These are phyloP conservation scores for Sclerotinia minor DNA, from an alignment of 2,329 filamentous ascomycete genomes.

Conservation along the genomic window DNA sequence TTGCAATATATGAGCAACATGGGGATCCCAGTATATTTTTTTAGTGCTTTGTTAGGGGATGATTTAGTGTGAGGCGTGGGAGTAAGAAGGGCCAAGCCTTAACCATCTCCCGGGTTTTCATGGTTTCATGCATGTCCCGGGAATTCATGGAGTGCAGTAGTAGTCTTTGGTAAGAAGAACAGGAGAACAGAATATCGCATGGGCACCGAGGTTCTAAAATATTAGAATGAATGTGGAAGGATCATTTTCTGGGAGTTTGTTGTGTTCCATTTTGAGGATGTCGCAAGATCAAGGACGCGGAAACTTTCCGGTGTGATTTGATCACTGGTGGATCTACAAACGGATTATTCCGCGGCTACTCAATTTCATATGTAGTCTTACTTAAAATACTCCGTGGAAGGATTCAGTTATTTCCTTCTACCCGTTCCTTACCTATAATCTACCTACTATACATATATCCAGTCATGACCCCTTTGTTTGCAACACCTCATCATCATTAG, in stretches of 20 bases:
- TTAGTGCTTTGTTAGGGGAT: background rate
- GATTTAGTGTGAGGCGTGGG: constrained; percentile 11
- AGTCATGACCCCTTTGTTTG: too few relatives aligned
- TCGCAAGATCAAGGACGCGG: too few relatives aligned
- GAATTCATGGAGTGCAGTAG: background rate
- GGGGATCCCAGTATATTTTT: background rate
- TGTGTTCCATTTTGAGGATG: too few relatives aligned
- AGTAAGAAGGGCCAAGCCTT: constrained; percentile 6
- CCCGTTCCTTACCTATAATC: too few relatives aligned
- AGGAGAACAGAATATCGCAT: background rate
- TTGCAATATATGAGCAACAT: background rate
- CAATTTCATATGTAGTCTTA: too few relatives aligned
- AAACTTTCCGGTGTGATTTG: too few relatives aligned
- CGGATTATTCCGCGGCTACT: too few relatives aligned
- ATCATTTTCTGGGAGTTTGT: background rate
- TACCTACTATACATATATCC: too few relatives aligned
- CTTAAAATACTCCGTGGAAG: too few relatives aligned
- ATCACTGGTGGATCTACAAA: too few relatives aligned
- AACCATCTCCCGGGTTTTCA: background rate
- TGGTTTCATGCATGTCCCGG: constrained; percentile 3
- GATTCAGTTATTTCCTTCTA: too few relatives aligned
- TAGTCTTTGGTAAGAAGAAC: background rate
- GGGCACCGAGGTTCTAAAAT: background rate
- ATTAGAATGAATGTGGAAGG: background rate
- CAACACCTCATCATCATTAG: background rate